Base-by-base conservation (phyloP, 306 rosid species). In the Fragaria vesca region DNA sequence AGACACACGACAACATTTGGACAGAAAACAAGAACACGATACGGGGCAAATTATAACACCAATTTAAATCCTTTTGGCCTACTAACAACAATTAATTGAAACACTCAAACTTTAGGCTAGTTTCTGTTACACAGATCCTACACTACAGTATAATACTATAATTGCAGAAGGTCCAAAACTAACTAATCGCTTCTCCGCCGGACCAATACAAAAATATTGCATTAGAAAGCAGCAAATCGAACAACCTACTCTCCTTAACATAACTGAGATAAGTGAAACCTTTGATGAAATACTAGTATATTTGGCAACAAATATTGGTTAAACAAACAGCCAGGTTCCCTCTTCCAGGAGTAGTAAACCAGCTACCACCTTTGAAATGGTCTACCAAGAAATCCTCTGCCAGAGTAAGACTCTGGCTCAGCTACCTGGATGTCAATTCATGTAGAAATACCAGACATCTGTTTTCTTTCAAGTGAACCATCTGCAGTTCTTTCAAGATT, bases 311-410 rank as follows among this genome's bases (percentile, higher is more conserved):
- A 79, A 66, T 63, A 47, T 21, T 24, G 51, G 63, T 62, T 50
- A 36, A 54, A 54, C 83, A 74, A 48, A 43, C 51, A 81, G 66
- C 74, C 61, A 81, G 30, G 77, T 58, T 78, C 71, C 76, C 76
- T 9, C 67, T 60, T 73, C 66, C 62, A 55, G 75, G 77, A 75
- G 24, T 18, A 66, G 45, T 15, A 32, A 32, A 18, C 13, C 8
- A 46, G 66, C 46, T 15, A 18, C 60, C 18, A 75, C 47, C 70
- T n/a, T 47, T 71, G 34, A 85, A 67, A 36, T 38, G 47, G 6
- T 32, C 12, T 13, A 30, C 68, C 68, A 54, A 69, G 80, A 78
- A 70, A 57, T 38, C 77, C 75, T 57, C 76, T 76, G 58, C 72
- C 81, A 78, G 4, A 70, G 48, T 69, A 68, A 69, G 78, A 24